Percentiles rank a stretch among this genome's conserved stretches.
phyloP scores from a whole-genome alignment of 805 yeast genomes.

The Helenozyma baotianmanensis region DNA sequence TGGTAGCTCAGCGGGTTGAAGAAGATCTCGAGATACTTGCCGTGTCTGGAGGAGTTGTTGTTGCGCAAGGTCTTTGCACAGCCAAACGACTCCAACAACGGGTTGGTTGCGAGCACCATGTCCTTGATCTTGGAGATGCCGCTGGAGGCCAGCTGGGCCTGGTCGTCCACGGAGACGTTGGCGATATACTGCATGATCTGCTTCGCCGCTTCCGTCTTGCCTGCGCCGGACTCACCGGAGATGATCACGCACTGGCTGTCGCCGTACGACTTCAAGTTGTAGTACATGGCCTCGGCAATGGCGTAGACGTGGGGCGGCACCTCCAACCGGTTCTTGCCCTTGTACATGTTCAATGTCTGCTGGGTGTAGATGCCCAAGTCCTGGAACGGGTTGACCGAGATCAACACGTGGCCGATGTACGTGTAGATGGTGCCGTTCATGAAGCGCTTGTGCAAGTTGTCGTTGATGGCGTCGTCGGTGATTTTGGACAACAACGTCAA shows the following conservation, averaged over 20 bases:
- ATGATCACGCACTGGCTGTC: slow-evolving; percentile 97
- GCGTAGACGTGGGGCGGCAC: slow-evolving; percentile 98
- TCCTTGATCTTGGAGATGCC: slow-evolving; percentile 84
- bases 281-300: slow-evolving; percentile 95
- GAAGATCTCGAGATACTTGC: slow-evolving; percentile 86
- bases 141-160: slow-evolving; percentile 29
- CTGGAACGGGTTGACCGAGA: slow-evolving; percentile 93
- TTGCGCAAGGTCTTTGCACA: slow-evolving; percentile 90
- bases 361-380: slow-evolving; percentile 94
- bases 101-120: slow-evolving; percentile 97
- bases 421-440: slow-evolving; percentile 88
- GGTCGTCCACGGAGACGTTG: slow-evolving; percentile 64
- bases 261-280: slow-evolving; percentile 87
- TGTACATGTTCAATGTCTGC: slow-evolving; percentile 66
- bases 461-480: slow-evolving; percentile 88
- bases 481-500: slow-evolving; percentile 83
- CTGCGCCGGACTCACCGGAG: slow-evolving; percentile 97
- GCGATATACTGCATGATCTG: slow-evolving; percentile 97
- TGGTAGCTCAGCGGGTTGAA: slow-evolving; percentile 70
- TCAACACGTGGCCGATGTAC: slow-evolving; percentile 89
- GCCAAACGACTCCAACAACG: slow-evolving; percentile 84
- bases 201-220: slow-evolving; percentile 97
- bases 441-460: slow-evolving; percentile 84
- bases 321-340: slow-evolving; percentile 90
- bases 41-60: slow-evolving; percentile 87